phyloP scores from a whole-genome alignment of 2,329 filamentous ascomycete genomes.

The Penicillium vulpinum region DNA sequence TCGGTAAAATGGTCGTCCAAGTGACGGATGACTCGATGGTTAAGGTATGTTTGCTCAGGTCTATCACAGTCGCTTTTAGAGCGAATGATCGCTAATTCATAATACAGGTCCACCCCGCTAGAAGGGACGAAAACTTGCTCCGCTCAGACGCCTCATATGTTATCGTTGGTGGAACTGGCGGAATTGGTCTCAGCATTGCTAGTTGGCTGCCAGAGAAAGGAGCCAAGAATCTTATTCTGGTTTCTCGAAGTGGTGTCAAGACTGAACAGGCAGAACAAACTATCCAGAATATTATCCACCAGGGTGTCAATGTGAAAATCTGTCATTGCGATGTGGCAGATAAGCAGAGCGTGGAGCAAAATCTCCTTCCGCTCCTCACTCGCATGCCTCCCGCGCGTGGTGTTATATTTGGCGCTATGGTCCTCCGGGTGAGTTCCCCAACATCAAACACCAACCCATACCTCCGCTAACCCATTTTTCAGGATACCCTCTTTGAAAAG shows the following conservation, averaged over 20 bases:
- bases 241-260: conserved; percentile 49
- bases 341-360: conserved; percentile 17
- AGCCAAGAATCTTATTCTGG: conserved; percentile 54
- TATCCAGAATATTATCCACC: conserved; percentile 12
- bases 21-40: conserved; percentile 24
- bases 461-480: conserved; percentile 4
- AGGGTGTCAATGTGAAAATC: conserved; percentile 25
- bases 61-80: background rate
- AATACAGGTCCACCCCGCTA: conserved; percentile 20
- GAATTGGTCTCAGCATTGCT: conserved; percentile 57
- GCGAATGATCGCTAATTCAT: background rate
- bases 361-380: conserved; percentile 27
- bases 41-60: conserved; percentile 15
- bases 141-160: conserved; percentile 51
- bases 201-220: conserved; percentile 53
- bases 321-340: conserved; percentile 37
- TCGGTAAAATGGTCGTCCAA: conserved; percentile 27
- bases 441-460: accelerated
- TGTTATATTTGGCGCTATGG: conserved; percentile 50
- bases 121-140: conserved; percentile 21
- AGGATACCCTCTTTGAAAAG: conserved; percentile 30
- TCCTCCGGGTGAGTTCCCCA: conserved; percentile 33
- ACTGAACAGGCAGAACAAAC: conserved; percentile 19
- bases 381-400: conserved; percentile 41
- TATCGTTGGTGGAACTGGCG: conserved; percentile 59